Evolutionary conservation across 495 filamentous ascomycete species (phyloP).

Genomic region (Neurospora sp.): DNA sequence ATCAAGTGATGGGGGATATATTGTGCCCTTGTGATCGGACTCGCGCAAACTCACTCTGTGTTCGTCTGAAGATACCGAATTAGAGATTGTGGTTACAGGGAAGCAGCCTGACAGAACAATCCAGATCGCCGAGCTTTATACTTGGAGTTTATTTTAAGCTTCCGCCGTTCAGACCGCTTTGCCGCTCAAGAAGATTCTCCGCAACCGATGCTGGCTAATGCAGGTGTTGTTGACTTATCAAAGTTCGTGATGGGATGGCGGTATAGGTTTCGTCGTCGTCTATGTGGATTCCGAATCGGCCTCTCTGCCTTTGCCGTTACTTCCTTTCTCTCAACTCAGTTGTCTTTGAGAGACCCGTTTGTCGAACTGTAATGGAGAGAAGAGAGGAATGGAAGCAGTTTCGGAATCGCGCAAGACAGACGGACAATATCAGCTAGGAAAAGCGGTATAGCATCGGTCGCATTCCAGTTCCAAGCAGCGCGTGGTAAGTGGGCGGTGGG

Average conservation of each 20-base stretch:
- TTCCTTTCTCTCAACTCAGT: background rate
- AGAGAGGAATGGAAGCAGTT: background rate
- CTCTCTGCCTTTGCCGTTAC: constrained; percentile 1
- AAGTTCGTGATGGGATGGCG: background rate
- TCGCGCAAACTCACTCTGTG: background rate
- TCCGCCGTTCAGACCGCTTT: background rate
- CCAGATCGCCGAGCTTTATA: background rate
- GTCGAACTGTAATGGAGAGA: background rate
- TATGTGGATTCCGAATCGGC: background rate
- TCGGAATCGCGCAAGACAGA: background rate
- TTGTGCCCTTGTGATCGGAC: background rate
- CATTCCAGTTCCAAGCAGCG: background rate
- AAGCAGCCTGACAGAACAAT: background rate
- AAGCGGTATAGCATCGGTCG: background rate
- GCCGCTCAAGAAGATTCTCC: background rate
- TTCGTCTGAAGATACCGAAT: background rate
- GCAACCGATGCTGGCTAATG: background rate
- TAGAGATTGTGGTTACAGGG: background rate
- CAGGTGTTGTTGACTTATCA: background rate
- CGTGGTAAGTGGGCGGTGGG: background rate
- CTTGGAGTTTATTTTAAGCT: background rate
- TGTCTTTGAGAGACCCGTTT: background rate
- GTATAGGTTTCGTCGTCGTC: background rate
- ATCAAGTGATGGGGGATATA: background rate
- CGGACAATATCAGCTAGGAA: background rate